Conservation (phyloP, 805 yeast species). For the Schizosaccharomyces lindneri region DNA sequence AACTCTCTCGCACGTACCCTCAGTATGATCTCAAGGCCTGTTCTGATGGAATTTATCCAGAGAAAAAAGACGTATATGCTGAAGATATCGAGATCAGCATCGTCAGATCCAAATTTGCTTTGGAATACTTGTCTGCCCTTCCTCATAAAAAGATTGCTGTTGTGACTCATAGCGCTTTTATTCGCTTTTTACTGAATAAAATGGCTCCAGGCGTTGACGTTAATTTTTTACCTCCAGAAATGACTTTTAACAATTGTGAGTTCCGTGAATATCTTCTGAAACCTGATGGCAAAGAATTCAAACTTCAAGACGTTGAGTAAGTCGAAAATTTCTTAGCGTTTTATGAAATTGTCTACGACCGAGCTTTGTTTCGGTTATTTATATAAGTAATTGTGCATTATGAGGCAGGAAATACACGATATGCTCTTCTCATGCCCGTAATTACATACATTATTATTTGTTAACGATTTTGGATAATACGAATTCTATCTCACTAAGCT, state of each 20-base stretch:
- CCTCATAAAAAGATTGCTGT: neutral
- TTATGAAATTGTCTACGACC: too few species aligned
- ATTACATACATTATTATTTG: too few species aligned
- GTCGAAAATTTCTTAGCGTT: too few species aligned
- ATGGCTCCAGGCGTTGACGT: neutral
- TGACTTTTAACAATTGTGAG: neutral
- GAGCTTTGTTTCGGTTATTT: too few species aligned
- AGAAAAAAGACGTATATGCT: neutral
- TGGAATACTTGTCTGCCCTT: neutral
- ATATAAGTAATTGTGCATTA: too few species aligned
- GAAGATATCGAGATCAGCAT: neutral
- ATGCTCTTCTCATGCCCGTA: too few species aligned
- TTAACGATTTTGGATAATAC: too few species aligned
- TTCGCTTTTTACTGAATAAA: neutral
- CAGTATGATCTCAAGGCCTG: neutral
- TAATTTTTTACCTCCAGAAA: neutral
- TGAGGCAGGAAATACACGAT: too few species aligned
- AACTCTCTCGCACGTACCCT: neutral
- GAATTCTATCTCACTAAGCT: too few species aligned
- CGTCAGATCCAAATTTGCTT: neutral
- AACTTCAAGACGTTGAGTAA: neutral
- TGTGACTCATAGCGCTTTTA: neutral
- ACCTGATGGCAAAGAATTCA: neutral
- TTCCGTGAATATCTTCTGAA: neutral
- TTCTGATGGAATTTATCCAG: neutral